A percentile compares a stretch with the other conserved stretches of the same genome.
phyloP scores from a whole-genome alignment of 305 asterid genomes.

The Ilex paraguariensis region DNA sequence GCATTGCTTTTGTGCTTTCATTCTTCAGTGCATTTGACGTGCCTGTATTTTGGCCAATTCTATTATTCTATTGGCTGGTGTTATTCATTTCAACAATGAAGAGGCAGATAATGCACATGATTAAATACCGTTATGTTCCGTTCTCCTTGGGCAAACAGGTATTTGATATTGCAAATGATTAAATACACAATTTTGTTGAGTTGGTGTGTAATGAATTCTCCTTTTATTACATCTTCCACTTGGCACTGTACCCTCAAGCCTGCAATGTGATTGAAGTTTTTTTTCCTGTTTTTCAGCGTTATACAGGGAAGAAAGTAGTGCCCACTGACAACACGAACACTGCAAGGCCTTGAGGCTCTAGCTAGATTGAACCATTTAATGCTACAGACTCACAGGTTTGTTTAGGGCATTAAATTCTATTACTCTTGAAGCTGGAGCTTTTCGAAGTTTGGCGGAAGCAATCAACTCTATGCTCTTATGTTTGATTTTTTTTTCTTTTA shows the following conservation, averaged over 20 bases:
- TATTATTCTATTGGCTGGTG: conserved; percentile 85
- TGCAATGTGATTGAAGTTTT: background rate
- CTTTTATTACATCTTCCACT: background rate
- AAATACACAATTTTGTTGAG: background rate
- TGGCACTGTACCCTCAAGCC: too few relatives aligned
- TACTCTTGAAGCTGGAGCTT: background rate
- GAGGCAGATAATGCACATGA: conserved; percentile 99
- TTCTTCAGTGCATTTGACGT: conserved; percentile 92
- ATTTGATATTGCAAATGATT: background rate
- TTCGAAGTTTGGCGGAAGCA: conserved; percentile 3
- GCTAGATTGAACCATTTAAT: conserved; percentile 24
- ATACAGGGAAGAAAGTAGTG: conserved; percentile 65
- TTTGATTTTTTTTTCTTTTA: too few relatives aligned
- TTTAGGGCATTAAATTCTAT: conserved; percentile 16
- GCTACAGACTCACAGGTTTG: conserved; percentile 23
- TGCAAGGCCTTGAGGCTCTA: conserved; percentile 45
- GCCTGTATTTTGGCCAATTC: conserved; percentile 98
- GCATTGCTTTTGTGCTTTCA: conserved; percentile 72
- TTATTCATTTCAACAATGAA: conserved; percentile 87
- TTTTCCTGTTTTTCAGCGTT: conserved; percentile 50
- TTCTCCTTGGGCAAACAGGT: conserved; percentile 96
- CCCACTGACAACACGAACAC: conserved; percentile 46
- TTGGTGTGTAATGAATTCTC: background rate
- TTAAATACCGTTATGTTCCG: conserved; percentile 86
- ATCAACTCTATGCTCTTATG: too few relatives aligned